These are phyloP conservation scores for Gamarada debralockiae DNA, from an alignment of 495 filamentous ascomycete genomes.

Conservation along the genomic window DNA sequence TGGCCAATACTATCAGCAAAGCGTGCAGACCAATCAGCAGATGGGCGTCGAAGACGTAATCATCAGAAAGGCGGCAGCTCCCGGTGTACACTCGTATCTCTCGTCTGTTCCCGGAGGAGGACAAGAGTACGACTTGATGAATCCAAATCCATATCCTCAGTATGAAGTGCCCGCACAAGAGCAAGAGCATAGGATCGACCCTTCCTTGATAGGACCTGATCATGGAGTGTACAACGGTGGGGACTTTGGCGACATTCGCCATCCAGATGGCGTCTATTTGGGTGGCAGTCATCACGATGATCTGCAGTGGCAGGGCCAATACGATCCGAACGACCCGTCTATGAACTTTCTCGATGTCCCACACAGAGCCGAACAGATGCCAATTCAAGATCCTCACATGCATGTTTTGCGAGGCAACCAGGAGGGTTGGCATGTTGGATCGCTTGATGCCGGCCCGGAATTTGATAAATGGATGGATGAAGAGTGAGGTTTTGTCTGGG, in stretches of 20 bases:
- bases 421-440: slow-evolving; percentile 29
- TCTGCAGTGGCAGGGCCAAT: slow-evolving; percentile 12
- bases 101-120: slow-evolving; percentile 16
- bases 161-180: slow-evolving; percentile 1
- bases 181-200: slow-evolving; percentile 22
- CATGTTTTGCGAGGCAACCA: slow-evolving; percentile 35
- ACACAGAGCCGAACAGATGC: slow-evolving; percentile 8
- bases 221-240: slow-evolving; percentile 4
- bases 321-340: neutral
- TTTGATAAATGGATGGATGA: slow-evolving; percentile 26
- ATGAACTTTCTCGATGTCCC: slow-evolving; percentile 9
- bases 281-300: neutral
- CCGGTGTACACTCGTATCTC: slow-evolving; percentile 15
- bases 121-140: slow-evolving; percentile 21
- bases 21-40: slow-evolving; percentile 37
- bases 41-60: slow-evolving; percentile 47
- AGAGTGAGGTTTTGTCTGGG: neutral
- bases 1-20: slow-evolving; percentile 61
- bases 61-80: slow-evolving; percentile 42
- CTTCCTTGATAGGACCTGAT: slow-evolving; percentile 14
- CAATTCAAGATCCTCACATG: slow-evolving; percentile 22
- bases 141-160: slow-evolving; percentile 7
- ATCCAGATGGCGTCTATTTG: slow-evolving; percentile 11
- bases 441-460: slow-evolving; percentile 23
- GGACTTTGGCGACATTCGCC: neutral